These are phyloP conservation scores for Cordyceps cicadae DNA, from an alignment of 2,329 filamentous ascomycete species.

Conservation along the genomic window DNA sequence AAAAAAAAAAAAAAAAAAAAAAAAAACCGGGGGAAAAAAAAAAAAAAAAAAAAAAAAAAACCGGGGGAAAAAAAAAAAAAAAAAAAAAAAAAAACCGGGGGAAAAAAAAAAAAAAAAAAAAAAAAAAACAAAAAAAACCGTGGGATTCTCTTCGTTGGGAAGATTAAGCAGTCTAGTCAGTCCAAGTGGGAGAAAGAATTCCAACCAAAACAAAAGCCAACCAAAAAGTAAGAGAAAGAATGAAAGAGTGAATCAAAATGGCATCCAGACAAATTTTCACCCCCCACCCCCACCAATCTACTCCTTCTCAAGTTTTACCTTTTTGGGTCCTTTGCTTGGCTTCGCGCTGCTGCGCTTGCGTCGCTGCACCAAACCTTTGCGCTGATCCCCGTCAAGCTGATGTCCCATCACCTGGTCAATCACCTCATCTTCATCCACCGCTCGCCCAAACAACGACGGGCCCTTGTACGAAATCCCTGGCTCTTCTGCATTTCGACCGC, in stretches of 20 bases:
- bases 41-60: too few species aligned
- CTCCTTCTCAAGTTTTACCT: not conserved
- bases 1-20: slow-evolving; percentile 13
- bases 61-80: slow-evolving; percentile 11
- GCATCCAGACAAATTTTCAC: not conserved
- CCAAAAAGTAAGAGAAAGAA: not conserved
- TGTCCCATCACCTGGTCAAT: slow-evolving; percentile 24
- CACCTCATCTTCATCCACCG: slow-evolving; percentile 24
- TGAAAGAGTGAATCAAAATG: not conserved
- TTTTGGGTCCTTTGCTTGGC: not conserved
- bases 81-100: too few species aligned
- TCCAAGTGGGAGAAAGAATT: slow-evolving; percentile 2
- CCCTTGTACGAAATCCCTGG: slow-evolving; percentile 2
- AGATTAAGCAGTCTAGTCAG: slow-evolving; percentile 26
- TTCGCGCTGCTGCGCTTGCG: slow-evolving; percentile 6
- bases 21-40: too few species aligned
- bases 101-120: slow-evolving; percentile 13
- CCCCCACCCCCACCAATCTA: not conserved
- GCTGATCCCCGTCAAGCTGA: slow-evolving; percentile 18
- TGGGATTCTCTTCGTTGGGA: slow-evolving; percentile 25
- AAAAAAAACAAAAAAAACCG: slow-evolving; percentile 14
- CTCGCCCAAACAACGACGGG: slow-evolving; percentile 1
- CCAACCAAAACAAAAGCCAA: slow-evolving; percentile 14
- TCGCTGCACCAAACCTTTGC: slow-evolving; percentile 13
- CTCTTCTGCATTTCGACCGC: slow-evolving; percentile 17